A percentile compares a stretch with the other conserved stretches of the same genome.
phyloP scores from a whole-genome alignment of 2,329 filamentous ascomycete species.

The Ceratocystis smalleyi region DNA sequence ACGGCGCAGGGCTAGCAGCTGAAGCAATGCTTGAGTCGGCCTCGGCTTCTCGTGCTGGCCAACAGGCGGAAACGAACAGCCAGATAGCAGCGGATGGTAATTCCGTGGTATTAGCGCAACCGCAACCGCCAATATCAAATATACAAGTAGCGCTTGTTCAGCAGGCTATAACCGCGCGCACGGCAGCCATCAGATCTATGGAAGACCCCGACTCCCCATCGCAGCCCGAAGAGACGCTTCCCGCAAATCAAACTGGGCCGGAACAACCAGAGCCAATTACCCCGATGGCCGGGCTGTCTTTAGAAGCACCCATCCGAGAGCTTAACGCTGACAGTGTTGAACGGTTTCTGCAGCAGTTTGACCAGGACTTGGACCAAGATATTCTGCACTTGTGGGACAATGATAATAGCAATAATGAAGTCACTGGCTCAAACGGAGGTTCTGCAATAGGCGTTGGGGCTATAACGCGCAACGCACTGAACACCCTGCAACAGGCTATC shows the following conservation, averaged over 20 bases:
- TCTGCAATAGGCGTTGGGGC: conserved; percentile 23
- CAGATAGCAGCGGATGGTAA: not conserved
- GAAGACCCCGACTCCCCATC: not conserved
- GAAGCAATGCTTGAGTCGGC: not conserved
- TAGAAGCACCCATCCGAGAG: conserved; percentile 11
- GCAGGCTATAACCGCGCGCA: conserved; percentile 16
- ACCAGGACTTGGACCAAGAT: conserved; percentile 38
- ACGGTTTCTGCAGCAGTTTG: conserved; percentile 18
- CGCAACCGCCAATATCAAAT: conserved; percentile 10
- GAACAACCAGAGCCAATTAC: not conserved
- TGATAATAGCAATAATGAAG: conserved; percentile 22
- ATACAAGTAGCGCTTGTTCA: conserved; percentile 21
- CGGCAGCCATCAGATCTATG: conserved; percentile 4
- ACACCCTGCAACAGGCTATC: conserved; percentile 12
- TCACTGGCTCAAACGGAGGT: conserved; percentile 26
- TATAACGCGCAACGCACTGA: conserved; percentile 13
- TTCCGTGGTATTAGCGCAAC: not conserved
- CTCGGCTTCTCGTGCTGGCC: not conserved
- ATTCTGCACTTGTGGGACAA: conserved; percentile 44
- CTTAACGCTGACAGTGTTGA: conserved; percentile 16
- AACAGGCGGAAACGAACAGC: not conserved
- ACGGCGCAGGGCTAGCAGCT: not conserved
- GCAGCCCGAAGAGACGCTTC: not conserved
- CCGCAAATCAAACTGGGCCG: not conserved
- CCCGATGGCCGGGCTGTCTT: not conserved